phyloP scores from a whole-genome alignment of 1,284 basidiomycete genomes.

The Cutaneotrichosporon curvatum region DNA sequence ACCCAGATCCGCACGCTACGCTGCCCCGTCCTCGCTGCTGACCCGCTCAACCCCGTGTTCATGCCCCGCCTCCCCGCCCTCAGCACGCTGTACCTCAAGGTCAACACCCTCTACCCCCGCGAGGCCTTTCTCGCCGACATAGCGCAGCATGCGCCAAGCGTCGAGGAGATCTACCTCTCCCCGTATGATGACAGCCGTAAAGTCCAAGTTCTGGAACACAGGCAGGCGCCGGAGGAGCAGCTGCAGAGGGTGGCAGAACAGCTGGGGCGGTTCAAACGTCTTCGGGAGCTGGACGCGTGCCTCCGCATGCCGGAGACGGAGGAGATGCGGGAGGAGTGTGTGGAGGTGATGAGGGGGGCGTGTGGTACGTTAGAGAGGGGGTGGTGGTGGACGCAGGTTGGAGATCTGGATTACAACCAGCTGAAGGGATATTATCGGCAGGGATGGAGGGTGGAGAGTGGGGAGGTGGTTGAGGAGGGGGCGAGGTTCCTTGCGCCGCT shows the following conservation, averaged over 20 bases:
- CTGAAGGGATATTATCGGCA: constrained; percentile 7
- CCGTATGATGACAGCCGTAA: constrained; percentile 9
- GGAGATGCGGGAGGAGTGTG: not conserved
- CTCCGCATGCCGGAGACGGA: not conserved
- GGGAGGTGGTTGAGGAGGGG: not conserved
- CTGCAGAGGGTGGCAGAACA: too few relatives aligned
- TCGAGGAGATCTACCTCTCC: constrained; percentile 2
- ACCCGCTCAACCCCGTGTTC: not conserved
- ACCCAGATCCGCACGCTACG: not conserved
- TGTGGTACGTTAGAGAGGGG: not conserved
- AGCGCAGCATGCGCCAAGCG: too few relatives aligned
- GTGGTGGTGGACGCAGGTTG: constrained; percentile 10
- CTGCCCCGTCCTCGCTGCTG: not conserved
- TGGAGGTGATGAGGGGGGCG: not conserved
- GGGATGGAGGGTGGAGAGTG: not conserved
- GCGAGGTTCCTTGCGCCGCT: constrained; percentile 3
- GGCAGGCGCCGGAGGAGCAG: too few relatives aligned
- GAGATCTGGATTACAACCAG: constrained; percentile 9
- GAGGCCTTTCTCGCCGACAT: not conserved
- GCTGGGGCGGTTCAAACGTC: too few relatives aligned
- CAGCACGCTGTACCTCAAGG: constrained; percentile 4
- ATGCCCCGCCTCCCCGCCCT: not conserved
- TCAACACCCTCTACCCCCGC: not conserved
- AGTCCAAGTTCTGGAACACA: not conserved
- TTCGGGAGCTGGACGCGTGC: constrained; percentile 7